A percentile compares a stretch with the other conserved stretches of the same genome.
Conservation (phyloP, 345 rosid species). For the Aethionema arabicum region DNA sequence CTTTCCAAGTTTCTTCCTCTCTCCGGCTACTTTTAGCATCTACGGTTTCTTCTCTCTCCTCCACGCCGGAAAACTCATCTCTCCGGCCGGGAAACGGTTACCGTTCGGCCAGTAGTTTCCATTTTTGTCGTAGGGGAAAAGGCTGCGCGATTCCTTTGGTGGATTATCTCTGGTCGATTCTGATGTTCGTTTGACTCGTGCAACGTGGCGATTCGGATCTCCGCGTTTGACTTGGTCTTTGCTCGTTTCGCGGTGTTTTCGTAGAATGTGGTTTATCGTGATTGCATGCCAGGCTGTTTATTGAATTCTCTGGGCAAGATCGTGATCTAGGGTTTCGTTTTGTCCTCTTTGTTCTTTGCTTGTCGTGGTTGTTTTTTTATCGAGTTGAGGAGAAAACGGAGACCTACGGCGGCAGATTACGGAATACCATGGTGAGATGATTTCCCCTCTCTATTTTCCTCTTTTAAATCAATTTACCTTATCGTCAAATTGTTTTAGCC, state of each 20-base stretch:
- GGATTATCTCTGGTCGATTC: slow-evolving; percentile 18
- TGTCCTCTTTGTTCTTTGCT: slow-evolving; percentile 34
- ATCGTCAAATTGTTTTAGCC: background rate
- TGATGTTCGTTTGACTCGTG: slow-evolving; percentile 32
- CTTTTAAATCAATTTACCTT: slow-evolving; percentile 7
- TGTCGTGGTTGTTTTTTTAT: slow-evolving; percentile 27
- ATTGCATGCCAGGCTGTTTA: slow-evolving; percentile 36
- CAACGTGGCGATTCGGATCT: slow-evolving; percentile 62
- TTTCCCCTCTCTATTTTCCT: slow-evolving; percentile 11
- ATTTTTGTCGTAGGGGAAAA: slow-evolving; percentile 12
- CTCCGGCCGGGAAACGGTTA: slow-evolving; percentile 27
- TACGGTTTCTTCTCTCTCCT: slow-evolving; percentile 48
- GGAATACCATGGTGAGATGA: slow-evolving; percentile 86
- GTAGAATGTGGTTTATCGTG: slow-evolving; percentile 68
- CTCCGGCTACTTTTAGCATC: slow-evolving; percentile 33
- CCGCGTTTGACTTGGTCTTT: slow-evolving; percentile 44
- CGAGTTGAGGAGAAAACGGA: slow-evolving; percentile 51
- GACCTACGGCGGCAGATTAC: slow-evolving; percentile 48
- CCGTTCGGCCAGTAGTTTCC: slow-evolving; percentile 31
- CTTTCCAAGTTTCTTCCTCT: slow-evolving; percentile 59
- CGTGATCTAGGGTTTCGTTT: slow-evolving; percentile 76
- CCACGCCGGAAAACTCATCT: slow-evolving; percentile 49
- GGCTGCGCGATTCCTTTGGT: background rate
- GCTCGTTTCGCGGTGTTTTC: slow-evolving; percentile 39
- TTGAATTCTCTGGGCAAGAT: slow-evolving; percentile 42